A percentile compares a stretch with the other conserved stretches of the same genome.
phyloP scores from a whole-genome alignment of 495 filamentous ascomycete genomes.

The Penicillium antarcticum region DNA sequence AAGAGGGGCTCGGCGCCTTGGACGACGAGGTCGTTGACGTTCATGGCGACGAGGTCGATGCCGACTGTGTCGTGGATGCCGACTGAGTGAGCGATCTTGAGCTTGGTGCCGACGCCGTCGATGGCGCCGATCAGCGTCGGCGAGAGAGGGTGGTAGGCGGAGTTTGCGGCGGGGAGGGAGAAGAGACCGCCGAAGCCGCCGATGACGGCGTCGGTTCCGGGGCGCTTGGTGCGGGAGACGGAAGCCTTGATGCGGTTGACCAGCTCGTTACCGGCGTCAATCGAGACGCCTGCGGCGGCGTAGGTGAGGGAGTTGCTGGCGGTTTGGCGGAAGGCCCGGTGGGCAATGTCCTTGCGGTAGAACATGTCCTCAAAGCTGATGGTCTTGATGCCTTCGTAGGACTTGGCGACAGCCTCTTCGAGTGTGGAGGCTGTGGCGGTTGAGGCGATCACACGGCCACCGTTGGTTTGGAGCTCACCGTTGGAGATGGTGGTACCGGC shows the following conservation, averaged over 20 bases:
- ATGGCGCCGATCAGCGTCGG: slow-evolving; percentile 86
- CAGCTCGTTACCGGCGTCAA: slow-evolving; percentile 86
- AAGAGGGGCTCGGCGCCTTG: slow-evolving; percentile 91
- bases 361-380: slow-evolving; percentile 90
- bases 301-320: slow-evolving; percentile 71
- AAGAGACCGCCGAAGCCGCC: slow-evolving; percentile 94
- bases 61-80: slow-evolving; percentile 89
- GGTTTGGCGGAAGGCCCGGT: slow-evolving; percentile 52
- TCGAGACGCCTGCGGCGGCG: slow-evolving; percentile 87
- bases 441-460: slow-evolving; percentile 88
- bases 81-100: slow-evolving; percentile 87
- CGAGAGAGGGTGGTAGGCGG: slow-evolving; percentile 61
- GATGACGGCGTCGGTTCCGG: slow-evolving; percentile 85
- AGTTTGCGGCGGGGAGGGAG: slow-evolving; percentile 66
- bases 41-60: slow-evolving; percentile 97
- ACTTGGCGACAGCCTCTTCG: slow-evolving; percentile 76
- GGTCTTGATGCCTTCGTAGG: slow-evolving; percentile 72
- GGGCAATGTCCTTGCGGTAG: slow-evolving; percentile 89
- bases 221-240: slow-evolving; percentile 72
- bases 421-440: slow-evolving; percentile 74
- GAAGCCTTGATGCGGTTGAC: slow-evolving; percentile 84
- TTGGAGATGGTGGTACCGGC: slow-evolving; percentile 75
- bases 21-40: slow-evolving; percentile 94
- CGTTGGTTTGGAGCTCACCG: slow-evolving; percentile 64
- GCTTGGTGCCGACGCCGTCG: slow-evolving; percentile 95